These are phyloP conservation scores for Ustilago sp. DNA, from an alignment of 1,284 basidiomycete genomes.

Conservation along the genomic window DNA sequence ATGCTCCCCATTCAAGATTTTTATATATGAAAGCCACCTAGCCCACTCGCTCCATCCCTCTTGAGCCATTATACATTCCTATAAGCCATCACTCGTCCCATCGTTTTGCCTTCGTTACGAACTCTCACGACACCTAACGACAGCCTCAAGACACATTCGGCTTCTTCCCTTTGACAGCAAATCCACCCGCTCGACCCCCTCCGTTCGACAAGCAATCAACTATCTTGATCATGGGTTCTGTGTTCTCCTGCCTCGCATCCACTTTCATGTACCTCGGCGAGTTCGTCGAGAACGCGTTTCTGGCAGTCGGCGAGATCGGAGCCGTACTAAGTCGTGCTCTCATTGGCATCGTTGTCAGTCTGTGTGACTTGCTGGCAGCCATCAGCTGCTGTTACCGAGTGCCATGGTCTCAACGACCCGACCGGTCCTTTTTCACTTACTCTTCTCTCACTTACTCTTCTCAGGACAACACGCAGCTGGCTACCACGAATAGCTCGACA, in stretches of 20 bases:
- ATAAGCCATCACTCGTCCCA: neutral
- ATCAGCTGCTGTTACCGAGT: constrained; percentile 59
- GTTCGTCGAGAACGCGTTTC: constrained; percentile 47
- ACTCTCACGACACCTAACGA: constrained; percentile 12
- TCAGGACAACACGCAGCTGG: constrained; percentile 1
- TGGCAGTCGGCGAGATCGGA: constrained; percentile 56
- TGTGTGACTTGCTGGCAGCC: constrained; percentile 61
- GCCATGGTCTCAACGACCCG: constrained; percentile 55
- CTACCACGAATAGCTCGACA: neutral
- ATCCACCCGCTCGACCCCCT: neutral
- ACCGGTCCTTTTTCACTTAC: constrained; percentile 40
- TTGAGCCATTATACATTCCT: neutral
- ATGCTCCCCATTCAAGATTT: neutral
- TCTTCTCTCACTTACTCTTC: constrained; percentile 32
- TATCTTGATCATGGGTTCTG: constrained; percentile 49
- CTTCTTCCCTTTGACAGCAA: neutral
- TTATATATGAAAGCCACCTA: constrained; percentile 7
- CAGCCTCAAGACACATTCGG: neutral
- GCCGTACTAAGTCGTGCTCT: constrained; percentile 51
- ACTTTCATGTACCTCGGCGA: constrained; percentile 53
- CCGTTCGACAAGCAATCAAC: neutral
- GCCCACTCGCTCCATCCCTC: neutral
- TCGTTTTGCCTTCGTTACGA: neutral
- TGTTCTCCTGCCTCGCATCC: constrained; percentile 55
- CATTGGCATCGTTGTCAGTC: constrained; percentile 54